These are phyloP conservation scores for Coemansia sp. DNA, from an alignment of 192 early-diverging fungal species.

Conservation along the genomic window DNA sequence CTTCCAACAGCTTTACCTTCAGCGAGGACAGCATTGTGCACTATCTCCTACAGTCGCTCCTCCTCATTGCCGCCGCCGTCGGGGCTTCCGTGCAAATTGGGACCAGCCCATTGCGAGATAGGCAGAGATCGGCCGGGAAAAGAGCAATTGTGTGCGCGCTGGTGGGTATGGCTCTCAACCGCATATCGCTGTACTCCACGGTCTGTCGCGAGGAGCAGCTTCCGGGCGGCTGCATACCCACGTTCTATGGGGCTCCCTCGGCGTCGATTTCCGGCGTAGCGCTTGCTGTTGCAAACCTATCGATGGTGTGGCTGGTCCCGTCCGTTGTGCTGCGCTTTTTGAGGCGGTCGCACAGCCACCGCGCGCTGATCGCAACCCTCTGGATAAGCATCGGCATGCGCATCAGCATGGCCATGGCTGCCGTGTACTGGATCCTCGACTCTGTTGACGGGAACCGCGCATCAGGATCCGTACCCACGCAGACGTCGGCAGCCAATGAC, in stretches of 20 bases:
- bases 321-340: constrained; percentile 47
- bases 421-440: constrained; percentile 61
- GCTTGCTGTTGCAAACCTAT: constrained; percentile 25
- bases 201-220: constrained; percentile 91
- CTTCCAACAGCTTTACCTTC: constrained; percentile 89
- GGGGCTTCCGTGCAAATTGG: constrained; percentile 5
- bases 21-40: constrained; percentile 77
- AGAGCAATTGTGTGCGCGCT: constrained; percentile 50
- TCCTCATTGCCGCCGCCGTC: constrained; percentile 3
- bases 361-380: constrained; percentile 49
- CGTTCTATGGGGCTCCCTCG: constrained; percentile 65
- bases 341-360: constrained; percentile 55
- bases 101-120: not conserved
- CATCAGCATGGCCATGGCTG: constrained; percentile 55
- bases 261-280: constrained; percentile 34
- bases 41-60: constrained; percentile 67
- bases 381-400: constrained; percentile 63
- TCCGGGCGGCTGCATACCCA: constrained; percentile 68
- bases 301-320: constrained; percentile 42
- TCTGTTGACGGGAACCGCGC: constrained; percentile 24
- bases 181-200: constrained; percentile 59
- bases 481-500: not conserved
- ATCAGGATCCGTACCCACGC: not conserved
- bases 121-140: constrained; percentile 27
- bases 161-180: constrained; percentile 59